Base-by-base conservation (phyloP, 257 asterid genomes). In the Jaltomata sinuosa region DNA sequence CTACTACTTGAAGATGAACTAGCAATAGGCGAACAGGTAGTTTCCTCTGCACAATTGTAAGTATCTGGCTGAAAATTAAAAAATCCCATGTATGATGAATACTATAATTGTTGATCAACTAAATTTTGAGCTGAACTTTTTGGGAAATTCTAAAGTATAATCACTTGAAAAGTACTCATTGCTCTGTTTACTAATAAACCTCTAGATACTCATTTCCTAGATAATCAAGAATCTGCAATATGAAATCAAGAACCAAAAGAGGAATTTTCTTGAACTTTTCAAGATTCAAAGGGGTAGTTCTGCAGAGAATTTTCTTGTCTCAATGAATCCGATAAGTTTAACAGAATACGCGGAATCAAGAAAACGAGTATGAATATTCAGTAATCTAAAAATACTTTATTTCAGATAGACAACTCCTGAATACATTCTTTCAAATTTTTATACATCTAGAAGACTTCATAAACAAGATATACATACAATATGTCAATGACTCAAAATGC, bases 1-100 rank as follows among this genome's bases (percentile, higher is more conserved):
- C n/a, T 90, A 16, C 92, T 83, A 72, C 87, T 88, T 10, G 93
- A 78, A 72, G 87, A 87, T 8, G 91, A 82, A 29, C 91, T 55
- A 80, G 65, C 84, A 21, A 29, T 47, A 42, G 49, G 83, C 16
- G 84, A 87, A 89, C 85, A n/a, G n/a, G n/a, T n/a, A n/a, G n/a
- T 64, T 64, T 31, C 53, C 16, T 47, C 53, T 9, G 92, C n/a
- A n/a, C n/a, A n/a, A n/a, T n/a, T n/a, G n/a, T n/a, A n/a, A n/a
- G n/a, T n/a, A n/a, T n/a, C n/a, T n/a, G n/a, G 31, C 80, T 85
- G 93, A 55, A 83, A 85, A 42, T 50, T 50, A 50, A 88, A 79
- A 54, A 62, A 59, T 54, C 84, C 90, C 77, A 64, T 69, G 15
- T 88, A 57, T 49, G 87, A 53, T 25, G 88, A 54, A 65, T 91